Percentiles rank a stretch among this genome's conserved stretches.
Conservation (phyloP, 129 eudicot species). For the Artemisia argyi region DNA sequence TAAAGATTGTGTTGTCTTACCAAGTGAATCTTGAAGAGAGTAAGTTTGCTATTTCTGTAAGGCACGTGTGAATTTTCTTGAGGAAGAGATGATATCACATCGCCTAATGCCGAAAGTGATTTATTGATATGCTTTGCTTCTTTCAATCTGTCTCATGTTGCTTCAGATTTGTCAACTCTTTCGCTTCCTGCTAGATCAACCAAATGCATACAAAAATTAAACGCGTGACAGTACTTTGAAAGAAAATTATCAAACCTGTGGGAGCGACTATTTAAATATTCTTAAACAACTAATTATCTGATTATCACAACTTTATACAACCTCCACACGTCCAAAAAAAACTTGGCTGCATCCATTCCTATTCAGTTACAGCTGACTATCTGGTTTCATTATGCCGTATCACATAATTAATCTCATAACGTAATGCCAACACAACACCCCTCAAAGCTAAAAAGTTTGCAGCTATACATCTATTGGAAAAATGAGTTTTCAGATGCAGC, state of each 20-base stretch:
- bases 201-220: conserved; percentile 73
- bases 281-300: no score
- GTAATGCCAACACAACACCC: no score
- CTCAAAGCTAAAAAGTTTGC: no score
- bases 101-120: conserved; percentile 90
- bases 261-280: no score
- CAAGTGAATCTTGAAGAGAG: conserved; percentile 97
- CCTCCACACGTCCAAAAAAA: no score
- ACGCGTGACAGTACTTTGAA: conserved; percentile 1
- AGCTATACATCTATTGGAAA: no score
- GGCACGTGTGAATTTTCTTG: conserved; percentile 45
- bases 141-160: conserved; percentile 58
- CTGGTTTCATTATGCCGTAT: no score
- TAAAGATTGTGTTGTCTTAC: conserved; percentile 36
- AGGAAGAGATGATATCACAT: conserved; percentile 86
- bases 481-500: no score
- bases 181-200: conserved; percentile 97
- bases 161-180: conserved; percentile 58
- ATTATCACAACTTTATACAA: no score
- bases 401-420: no score
- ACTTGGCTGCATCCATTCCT: no score
- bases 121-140: conserved; percentile 91
- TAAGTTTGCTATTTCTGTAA: conserved; percentile 79
- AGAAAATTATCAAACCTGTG: background rate
- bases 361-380: no score